Conservation (phyloP, 2,329 filamentous ascomycete species). For the Orbilia javanica region DNA sequence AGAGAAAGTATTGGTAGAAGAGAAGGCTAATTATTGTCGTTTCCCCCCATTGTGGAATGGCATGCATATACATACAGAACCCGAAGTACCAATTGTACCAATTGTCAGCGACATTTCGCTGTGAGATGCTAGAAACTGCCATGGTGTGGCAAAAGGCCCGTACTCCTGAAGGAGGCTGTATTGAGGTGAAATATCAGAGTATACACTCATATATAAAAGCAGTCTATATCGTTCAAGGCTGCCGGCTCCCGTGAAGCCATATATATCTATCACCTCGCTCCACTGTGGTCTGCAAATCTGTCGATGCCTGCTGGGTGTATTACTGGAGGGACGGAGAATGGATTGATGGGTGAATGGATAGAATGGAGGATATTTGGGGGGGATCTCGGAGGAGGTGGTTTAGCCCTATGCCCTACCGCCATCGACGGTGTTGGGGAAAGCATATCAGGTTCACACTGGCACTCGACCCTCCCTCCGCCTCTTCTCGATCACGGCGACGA, state of each 20-base stretch:
- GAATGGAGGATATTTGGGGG: not conserved
- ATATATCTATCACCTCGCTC: not conserved
- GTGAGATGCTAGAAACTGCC: not conserved
- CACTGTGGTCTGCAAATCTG: not conserved
- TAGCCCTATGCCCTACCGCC: not conserved
- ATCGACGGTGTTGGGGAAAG: not conserved
- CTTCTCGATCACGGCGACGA: slow-evolving; percentile 7
- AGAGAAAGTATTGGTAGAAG: not conserved
- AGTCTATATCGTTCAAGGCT: not conserved
- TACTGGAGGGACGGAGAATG: not conserved
- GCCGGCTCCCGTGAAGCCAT: not conserved
- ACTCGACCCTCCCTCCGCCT: not conserved
- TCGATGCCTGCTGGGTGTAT: not conserved
- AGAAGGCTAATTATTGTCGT: not conserved
- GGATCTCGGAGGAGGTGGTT: not conserved
- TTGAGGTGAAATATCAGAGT: not conserved
- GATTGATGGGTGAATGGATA: not conserved
- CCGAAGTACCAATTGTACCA: not conserved
- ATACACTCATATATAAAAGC: not conserved
- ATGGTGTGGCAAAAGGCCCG: not conserved
- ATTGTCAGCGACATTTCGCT: slow-evolving; percentile 13
- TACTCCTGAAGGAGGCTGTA: not conserved
- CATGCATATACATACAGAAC: not conserved
- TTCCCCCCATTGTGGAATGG: no score
- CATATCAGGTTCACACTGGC: not conserved